These are phyloP conservation scores for Myxozyma neglecta DNA, from an alignment of 805 yeast genomes.

Conservation along the genomic window DNA sequence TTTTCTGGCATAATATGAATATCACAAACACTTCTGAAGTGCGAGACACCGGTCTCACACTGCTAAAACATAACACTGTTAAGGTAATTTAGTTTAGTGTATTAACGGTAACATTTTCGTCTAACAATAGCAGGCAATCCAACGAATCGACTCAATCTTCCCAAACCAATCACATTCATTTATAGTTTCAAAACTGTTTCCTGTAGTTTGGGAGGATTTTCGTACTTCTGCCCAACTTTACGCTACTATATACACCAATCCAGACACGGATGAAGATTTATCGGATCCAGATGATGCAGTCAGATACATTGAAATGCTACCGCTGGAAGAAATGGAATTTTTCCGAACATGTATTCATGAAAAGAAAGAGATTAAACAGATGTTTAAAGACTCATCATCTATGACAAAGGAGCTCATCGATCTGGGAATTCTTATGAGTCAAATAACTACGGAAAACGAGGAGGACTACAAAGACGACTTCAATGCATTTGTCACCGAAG, in stretches of 20 bases:
- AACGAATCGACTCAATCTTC: constrained; percentile 23
- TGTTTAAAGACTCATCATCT: neutral
- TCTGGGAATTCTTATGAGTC: constrained; percentile 44
- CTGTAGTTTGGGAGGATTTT: constrained; percentile 26
- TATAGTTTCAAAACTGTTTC: constrained; percentile 11
- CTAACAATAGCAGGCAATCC: constrained; percentile 10
- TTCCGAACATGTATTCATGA: constrained; percentile 6
- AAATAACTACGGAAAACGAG: constrained; percentile 45
- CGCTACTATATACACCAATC: constrained; percentile 1
- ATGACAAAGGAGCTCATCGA: constrained; percentile 9
- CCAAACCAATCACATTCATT: constrained; percentile 13
- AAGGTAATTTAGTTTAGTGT: constrained; percentile 1
- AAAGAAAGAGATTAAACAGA: constrained; percentile 5
- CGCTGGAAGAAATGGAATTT: constrained; percentile 25
- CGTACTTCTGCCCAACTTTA: constrained; percentile 1
- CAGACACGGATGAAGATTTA: constrained; percentile 20
- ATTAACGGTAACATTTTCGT: neutral
- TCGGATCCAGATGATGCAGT: constrained; percentile 26
- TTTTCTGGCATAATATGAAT: constrained; percentile 4
- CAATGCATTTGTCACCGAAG: constrained; percentile 70
- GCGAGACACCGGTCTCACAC: neutral
- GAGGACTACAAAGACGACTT: constrained; percentile 59
- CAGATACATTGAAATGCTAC: constrained; percentile 8
- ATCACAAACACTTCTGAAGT: neutral
- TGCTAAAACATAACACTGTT: constrained; percentile 19